Evolutionary conservation across 2,329 filamentous ascomycete genomes (phyloP).

Genomic region (Alternaria burnsii): DNA sequence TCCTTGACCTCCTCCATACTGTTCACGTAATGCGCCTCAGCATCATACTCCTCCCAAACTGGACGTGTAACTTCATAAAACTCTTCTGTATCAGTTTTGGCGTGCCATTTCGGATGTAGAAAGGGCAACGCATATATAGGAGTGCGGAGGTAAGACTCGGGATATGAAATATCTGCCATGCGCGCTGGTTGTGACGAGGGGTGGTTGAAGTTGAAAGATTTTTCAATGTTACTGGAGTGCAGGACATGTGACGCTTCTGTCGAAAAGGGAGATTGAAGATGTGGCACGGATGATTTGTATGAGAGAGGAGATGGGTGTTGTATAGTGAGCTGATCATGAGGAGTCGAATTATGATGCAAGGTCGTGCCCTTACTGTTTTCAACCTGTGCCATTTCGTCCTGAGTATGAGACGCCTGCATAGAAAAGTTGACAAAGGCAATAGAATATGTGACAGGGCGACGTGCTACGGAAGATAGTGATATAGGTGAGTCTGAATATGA

Average conservation of each 20-base stretch:
- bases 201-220: neutral
- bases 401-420: neutral
- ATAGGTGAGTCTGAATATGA: neutral
- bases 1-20: conserved; percentile 13
- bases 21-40: neutral
- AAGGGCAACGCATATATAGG: conserved; percentile 16
- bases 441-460: neutral
- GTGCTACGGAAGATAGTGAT: neutral
- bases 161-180: conserved; percentile 15
- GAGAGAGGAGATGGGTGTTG: neutral
- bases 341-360: no score
- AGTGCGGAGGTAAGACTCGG: conserved; percentile 24
- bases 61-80: conserved; percentile 15
- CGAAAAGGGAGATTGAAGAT: neutral
- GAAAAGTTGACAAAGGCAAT: neutral
- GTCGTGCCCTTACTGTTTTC: neutral
- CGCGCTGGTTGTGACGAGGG: neutral
- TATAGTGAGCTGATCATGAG: neutral
- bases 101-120: conserved; percentile 26
- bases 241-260: neutral
- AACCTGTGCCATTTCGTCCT: neutral
- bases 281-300: neutral
- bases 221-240: neutral
- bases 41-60: conserved; percentile 22
- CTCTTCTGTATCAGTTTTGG: conserved; percentile 5